These are phyloP conservation scores for Euphorbia tirucalli DNA, from an alignment of 345 rosid species.

Conservation along the genomic window DNA sequence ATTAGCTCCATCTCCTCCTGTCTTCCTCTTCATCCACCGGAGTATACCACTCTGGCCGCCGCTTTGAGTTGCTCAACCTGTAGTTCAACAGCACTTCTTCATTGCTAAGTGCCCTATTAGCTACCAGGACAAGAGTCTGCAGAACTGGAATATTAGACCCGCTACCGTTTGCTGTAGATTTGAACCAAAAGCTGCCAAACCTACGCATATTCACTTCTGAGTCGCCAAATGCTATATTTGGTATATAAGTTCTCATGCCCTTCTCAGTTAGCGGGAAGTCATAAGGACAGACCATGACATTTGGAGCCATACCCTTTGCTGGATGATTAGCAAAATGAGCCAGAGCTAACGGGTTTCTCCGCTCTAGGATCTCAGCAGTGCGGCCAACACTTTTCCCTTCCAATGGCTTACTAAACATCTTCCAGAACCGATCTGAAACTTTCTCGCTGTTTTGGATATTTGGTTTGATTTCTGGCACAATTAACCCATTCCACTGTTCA, in stretches of 20 bases:
- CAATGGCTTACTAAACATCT: slow-evolving; percentile 68
- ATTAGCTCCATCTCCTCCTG: slow-evolving; percentile 59
- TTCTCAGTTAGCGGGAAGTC: slow-evolving; percentile 72
- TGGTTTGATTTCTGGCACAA: slow-evolving; percentile 29
- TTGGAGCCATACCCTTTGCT: slow-evolving; percentile 60
- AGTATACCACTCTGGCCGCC: slow-evolving; percentile 67
- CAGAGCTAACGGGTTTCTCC: slow-evolving; percentile 79
- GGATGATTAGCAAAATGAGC: slow-evolving; percentile 86
- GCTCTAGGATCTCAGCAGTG: slow-evolving; percentile 51
- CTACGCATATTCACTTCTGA: slow-evolving; percentile 56
- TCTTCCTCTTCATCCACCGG: slow-evolving; percentile 85
- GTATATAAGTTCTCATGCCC: slow-evolving; percentile 68
- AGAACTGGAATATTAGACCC: slow-evolving; percentile 38
- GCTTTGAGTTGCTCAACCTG: slow-evolving; percentile 61
- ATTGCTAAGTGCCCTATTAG: slow-evolving; percentile 61
- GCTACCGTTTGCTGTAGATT: slow-evolving; percentile 26
- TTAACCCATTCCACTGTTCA: slow-evolving; percentile 55
- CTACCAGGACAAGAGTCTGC: slow-evolving; percentile 73
- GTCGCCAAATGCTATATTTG: slow-evolving; percentile 54
- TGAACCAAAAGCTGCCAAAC: slow-evolving; percentile 74
- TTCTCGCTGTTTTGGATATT: slow-evolving; percentile 24
- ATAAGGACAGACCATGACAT: slow-evolving; percentile 80
- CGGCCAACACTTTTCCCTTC: slow-evolving; percentile 30
- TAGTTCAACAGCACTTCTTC: slow-evolving; percentile 80
- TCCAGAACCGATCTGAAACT: slow-evolving; percentile 72